Evolutionary conservation across 306 rosid species (phyloP), one percentile per base, ranked within the genome.

Genomic region (Malus orientalis): DNA sequence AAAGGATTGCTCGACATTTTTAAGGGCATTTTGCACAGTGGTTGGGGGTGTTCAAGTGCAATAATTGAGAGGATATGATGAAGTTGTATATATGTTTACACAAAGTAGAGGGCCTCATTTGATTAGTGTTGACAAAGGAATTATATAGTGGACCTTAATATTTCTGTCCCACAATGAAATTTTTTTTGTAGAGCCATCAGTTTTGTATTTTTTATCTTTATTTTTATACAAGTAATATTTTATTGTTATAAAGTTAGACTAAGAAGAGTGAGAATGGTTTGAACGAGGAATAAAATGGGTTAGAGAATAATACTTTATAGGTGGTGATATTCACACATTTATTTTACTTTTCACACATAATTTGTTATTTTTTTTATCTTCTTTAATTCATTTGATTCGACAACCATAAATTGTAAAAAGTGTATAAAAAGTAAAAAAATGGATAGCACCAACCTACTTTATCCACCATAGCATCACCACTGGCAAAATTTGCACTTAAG

Each of bases 351-450:
- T 1, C 2, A 1, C 40, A 36, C 9, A 36, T 6, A 0, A 5
- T 7, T 36, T 6, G 8, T 36, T 38, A 38, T 38, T 38, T 38
- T 38, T n/a, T 23, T 38, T 36, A 0, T 0, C 0, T 38, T 38
- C 7, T 38, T 38, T 0, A 38, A 38, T 7, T 38, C 2, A 38
- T 38, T 7, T 38, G 2, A 38, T 38, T 0, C 10, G 42, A 7
- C 2, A 2, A 0, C 0, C 0, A 7, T 0, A 38, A 38, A 7
- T 38, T 38, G 9, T 7, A 38, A 38, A 38, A 38, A 0, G 10
- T 6, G 42, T 38, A 38, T 1, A 0, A 36, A 0, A 6, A 0
- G 2, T 36, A 36, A 36, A 36, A 36, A 36, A 0, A 1, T 36
- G 40, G 0, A 36, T 36, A 38, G 10, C 42, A 38, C 42, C 42